phyloP scores from a whole-genome alignment of 2,329 filamentous ascomycete genomes.

The Clonostachys rhizophaga region DNA sequence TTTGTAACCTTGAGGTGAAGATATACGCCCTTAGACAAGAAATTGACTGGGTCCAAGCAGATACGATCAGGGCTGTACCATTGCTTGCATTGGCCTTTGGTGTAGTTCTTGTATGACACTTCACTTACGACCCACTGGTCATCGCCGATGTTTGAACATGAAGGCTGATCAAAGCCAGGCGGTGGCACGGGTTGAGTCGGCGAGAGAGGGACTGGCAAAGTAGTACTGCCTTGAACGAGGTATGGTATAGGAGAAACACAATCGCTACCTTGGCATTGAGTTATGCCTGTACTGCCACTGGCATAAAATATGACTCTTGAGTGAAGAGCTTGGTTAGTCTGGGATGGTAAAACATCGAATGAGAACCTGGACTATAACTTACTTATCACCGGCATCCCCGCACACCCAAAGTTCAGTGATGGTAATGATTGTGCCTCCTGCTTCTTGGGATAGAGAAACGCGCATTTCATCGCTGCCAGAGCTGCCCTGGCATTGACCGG shows the following conservation, averaged over 20 bases:
- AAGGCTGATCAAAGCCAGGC: background rate
- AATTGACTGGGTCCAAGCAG: background rate
- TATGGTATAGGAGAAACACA: background rate
- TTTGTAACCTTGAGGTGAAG: background rate
- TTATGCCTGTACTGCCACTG: background rate
- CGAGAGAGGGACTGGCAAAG: background rate
- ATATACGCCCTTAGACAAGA: background rate
- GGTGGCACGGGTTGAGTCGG: background rate
- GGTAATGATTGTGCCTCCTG: background rate
- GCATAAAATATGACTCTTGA: background rate
- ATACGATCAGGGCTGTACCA: background rate
- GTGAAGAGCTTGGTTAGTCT: too few species aligned
- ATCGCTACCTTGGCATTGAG: background rate
- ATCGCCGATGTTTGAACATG: background rate
- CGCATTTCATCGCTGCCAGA: background rate
- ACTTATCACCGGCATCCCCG: background rate
- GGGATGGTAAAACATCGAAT: too few species aligned
- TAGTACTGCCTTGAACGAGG: background rate
- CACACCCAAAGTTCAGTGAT: background rate
- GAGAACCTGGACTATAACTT: too few species aligned
- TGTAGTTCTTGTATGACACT: background rate
- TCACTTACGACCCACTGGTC: background rate
- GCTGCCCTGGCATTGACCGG: background rate
- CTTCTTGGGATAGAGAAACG: background rate
- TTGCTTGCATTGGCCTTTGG: background rate